These are phyloP conservation scores for Chlorella sp. DNA, from an alignment of 139 green algal genomes.

Conservation along the genomic window DNA sequence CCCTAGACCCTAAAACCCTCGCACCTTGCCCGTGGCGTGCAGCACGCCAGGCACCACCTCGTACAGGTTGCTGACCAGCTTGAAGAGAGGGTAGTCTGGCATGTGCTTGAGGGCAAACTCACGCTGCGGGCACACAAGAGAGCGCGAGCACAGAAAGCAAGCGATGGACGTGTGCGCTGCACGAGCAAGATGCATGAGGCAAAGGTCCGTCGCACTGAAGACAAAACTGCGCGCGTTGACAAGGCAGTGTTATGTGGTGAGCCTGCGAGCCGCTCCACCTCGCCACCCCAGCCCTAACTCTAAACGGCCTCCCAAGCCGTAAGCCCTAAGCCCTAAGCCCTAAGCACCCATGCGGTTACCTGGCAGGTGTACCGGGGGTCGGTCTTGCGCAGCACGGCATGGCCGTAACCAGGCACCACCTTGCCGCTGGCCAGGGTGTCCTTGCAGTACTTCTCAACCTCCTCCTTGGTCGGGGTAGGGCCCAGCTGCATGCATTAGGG, in stretches of 20 bases:
- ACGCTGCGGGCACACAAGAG: slow-evolving; percentile 46
- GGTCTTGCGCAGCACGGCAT: slow-evolving; percentile 96
- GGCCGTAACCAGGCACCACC: slow-evolving; percentile 95
- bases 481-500: slow-evolving; percentile 69
- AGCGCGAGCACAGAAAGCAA: background rate
- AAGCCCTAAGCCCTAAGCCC: background rate
- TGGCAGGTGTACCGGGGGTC: slow-evolving; percentile 94
- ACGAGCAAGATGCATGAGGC: too few relatives aligned
- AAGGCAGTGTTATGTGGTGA: too few relatives aligned
- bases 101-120: slow-evolving; percentile 93
- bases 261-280: too few relatives aligned
- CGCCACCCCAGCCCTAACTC: too few relatives aligned
- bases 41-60: slow-evolving; percentile 94
- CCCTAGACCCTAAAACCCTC: too few relatives aligned
- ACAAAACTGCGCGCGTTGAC: too few relatives aligned
- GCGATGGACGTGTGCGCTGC: too few relatives aligned
- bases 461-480: slow-evolving; percentile 67
- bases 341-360: slow-evolving; percentile 13
- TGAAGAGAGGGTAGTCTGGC: slow-evolving; percentile 90
- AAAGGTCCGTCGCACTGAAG: too few relatives aligned
- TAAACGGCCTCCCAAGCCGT: too few relatives aligned
- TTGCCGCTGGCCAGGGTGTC: slow-evolving; percentile 90
- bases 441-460: slow-evolving; percentile 79
- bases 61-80: slow-evolving; percentile 81
- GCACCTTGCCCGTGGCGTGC: slow-evolving; percentile 84